Evolutionary conservation across 768 basidiomycete genomes (phyloP), one percentile per base, ranked within the genome.

Genomic region (Mrakia gelida): DNA sequence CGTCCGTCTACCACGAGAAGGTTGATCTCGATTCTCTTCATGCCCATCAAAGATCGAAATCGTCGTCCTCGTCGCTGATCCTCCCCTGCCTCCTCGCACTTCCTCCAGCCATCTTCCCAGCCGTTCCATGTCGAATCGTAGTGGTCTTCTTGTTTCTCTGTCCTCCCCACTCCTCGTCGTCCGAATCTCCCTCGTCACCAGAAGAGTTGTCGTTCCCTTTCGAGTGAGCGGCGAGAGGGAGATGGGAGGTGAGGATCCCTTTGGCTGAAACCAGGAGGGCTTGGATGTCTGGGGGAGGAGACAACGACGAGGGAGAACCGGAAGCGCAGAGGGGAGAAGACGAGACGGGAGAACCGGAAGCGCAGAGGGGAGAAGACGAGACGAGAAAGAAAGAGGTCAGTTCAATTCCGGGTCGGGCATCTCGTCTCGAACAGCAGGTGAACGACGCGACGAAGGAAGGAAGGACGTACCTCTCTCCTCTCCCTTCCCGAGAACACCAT

Each of bases 401-500:
- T 43, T 16, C 7, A 54, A 67, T 38, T 4, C 18, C 30, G 10
- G 21, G 5, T 38, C 38, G 38, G 38, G 38, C 38, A 8, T 38
- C 38, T 38, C 38, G 38, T 8, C 38, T 38, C 38, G 63, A 32
- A 21, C 8, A 11, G 10, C 26, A 23, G 21, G 75, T 41, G 61
- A 0, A 93, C 84, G 28, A 91, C 32, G 59, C 28, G 43, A 23
- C 30, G n/a, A 23, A 56, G 49, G 45, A 34, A 26, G 1, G 38
- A 74, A 59, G 49, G 21, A 16, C 52, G 23, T 62, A 94, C 96
- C 95, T 87, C 93, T 90, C 13, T 91, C 85, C 23, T 86, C 87
- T 67, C 94, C 91, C 80, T 85, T 82, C 16, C 85, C 85, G 32
- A 82, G 82, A 52, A 85, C 79, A 7, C 84, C 82, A 52, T 87